Evolutionary conservation across 306 rosid species (phyloP).

Genomic region (Leucaena leucocephala): DNA sequence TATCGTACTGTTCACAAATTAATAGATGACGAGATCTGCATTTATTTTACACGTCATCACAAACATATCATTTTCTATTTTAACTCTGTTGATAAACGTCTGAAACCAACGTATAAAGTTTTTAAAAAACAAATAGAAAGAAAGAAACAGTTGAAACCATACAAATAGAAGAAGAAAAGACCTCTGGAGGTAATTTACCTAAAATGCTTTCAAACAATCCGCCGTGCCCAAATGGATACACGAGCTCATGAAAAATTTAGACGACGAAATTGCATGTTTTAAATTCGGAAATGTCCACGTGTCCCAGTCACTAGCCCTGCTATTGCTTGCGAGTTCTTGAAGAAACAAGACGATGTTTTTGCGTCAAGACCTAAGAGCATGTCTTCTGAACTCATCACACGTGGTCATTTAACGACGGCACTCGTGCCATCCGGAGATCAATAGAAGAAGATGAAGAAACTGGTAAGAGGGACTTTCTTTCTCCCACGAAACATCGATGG

Average conservation of each 20-base stretch:
- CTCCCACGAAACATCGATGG: background rate
- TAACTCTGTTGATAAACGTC: too few species aligned
- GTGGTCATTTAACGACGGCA: constrained; percentile 18
- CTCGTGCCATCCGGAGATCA: constrained; percentile 23
- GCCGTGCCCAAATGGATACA: constrained; percentile 36
- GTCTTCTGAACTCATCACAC: background rate
- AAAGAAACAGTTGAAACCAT: too few species aligned
- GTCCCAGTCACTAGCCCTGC: constrained; percentile 36
- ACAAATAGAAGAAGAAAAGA: too few species aligned
- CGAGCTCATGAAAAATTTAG: constrained; percentile 19
- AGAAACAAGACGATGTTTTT: constrained; percentile 34
- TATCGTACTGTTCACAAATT: too few species aligned
- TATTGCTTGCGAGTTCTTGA: constrained; percentile 38
- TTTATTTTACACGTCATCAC: too few species aligned
- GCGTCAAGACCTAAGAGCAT: constrained; percentile 38
- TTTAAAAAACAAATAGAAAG: too few species aligned
- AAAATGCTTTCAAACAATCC: constrained; percentile 32
- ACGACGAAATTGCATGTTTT: constrained; percentile 42
- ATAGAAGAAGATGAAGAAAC: constrained; percentile 40
- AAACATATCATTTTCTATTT: too few species aligned
- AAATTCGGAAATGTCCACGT: constrained; percentile 40
- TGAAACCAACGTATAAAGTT: too few species aligned
- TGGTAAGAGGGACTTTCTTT: constrained; percentile 28
- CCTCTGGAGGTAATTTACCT: background rate
- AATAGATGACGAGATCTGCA: too few species aligned